Base-by-base conservation (phyloP, 495 filamentous ascomycete genomes). In the Rhypophila decipiens region DNA sequence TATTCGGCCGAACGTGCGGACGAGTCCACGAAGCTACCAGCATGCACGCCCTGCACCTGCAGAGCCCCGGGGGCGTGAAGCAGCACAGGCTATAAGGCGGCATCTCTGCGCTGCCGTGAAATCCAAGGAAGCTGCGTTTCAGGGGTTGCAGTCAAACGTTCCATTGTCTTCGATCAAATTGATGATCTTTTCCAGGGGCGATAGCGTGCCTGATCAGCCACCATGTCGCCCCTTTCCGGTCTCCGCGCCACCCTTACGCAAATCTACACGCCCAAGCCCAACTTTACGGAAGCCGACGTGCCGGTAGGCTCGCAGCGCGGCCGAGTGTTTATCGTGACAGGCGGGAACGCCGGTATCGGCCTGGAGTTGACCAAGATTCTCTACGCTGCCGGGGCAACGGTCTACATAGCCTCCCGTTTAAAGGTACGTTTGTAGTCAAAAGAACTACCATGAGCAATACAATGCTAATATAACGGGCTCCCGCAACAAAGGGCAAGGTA, bases 361-460 rank as follows among this genome's bases (percentile, higher is more conserved):
- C 58, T 64, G 34, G 68, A 76, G 47, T 63, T 78, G 5, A 55
- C 61, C 24, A 63, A 55, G 44, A 61, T 73, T 10, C 64, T 76
- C 7, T 75, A 70, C 39, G 23, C 52, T 7, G 59, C 57, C 18
- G 63, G 67, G 23, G 75, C 65, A 20, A 75, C 65, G 27, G 65
- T 80, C 43, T 80, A 79, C 55, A 57, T 79, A 15, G 71, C 74
- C 2, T 60, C 62, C 5, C 73, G 78, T 13, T 65, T 64, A 5
- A 49, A 57, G 37, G 45, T 39, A 47, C 7, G 27, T 31, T 31
- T 31, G 27, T 7, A 31, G 13, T 31, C 27, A 31, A 31, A 7
- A 13, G 27, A 31, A 7, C 13, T 31, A 7, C 27, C 27, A 31
- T 31, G 27, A 13, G 27, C 7, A 31, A 31, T 7, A 31, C 27